Evolutionary conservation across 2,329 filamentous ascomycete species (phyloP).

Genomic region (Xylariaceae sp.): DNA sequence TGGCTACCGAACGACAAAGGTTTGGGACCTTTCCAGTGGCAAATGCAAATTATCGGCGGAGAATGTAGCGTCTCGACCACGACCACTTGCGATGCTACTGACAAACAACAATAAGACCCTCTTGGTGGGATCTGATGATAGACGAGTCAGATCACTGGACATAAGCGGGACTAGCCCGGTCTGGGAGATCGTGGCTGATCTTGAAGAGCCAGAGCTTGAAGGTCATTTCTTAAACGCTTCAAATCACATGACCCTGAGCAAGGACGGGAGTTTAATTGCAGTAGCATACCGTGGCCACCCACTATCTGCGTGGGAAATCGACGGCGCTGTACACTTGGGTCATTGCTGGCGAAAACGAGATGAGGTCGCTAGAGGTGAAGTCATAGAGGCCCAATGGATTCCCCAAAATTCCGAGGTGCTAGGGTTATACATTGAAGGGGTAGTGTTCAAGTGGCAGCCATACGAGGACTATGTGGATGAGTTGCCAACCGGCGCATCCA

Average conservation of each 20-base stretch:
- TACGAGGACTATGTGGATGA: constrained; percentile 38
- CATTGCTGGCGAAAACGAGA: constrained; percentile 35
- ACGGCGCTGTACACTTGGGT: constrained; percentile 34
- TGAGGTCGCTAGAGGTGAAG: constrained; percentile 29
- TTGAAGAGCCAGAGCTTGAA: constrained; percentile 34
- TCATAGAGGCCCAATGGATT: constrained; percentile 38
- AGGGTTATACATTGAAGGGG: constrained; percentile 41
- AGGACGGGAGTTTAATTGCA: constrained; percentile 37
- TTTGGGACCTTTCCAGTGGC: constrained; percentile 38
- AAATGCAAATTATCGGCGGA: constrained; percentile 30
- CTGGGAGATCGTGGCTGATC: constrained; percentile 31
- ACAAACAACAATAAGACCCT: constrained; percentile 25
- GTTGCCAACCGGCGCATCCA: constrained; percentile 28
- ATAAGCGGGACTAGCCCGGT: constrained; percentile 19
- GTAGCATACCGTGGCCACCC: constrained; percentile 41
- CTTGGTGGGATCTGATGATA: constrained; percentile 35
- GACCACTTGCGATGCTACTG: constrained; percentile 36
- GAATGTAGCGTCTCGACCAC: constrained; percentile 31
- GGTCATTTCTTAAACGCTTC: constrained; percentile 36
- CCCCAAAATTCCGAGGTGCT: constrained; percentile 39
- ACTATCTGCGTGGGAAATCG: constrained; percentile 40
- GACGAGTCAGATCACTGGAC: constrained; percentile 26
- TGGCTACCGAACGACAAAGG: constrained; percentile 35
- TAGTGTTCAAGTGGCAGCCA: constrained; percentile 46
- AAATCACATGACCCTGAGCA: constrained; percentile 37